Conservation (phyloP, 2,329 filamentous ascomycete species). For the Stagonosporopsis tanaceti region DNA sequence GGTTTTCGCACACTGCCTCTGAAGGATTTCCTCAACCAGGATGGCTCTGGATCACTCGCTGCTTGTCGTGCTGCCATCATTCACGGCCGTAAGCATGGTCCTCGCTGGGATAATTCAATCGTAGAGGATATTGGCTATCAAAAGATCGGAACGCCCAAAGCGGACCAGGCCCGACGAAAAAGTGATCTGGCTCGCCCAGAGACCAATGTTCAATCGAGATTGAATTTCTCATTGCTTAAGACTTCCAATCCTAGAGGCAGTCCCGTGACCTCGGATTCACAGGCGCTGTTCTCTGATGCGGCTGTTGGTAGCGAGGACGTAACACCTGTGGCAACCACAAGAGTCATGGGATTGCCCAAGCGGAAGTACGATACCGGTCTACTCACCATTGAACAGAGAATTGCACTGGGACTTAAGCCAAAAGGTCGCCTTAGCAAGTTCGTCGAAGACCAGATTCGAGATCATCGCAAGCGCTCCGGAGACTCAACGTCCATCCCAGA, state of each 20-base stretch:
- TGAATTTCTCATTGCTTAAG: background rate
- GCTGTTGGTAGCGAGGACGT: slow-evolving; percentile 4
- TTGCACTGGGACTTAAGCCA: slow-evolving; percentile 33
- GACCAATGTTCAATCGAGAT: slow-evolving; percentile 3
- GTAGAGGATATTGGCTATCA: slow-evolving; percentile 34
- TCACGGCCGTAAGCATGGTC: slow-evolving; percentile 25
- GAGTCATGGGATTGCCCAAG: slow-evolving; percentile 13
- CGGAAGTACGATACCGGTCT: slow-evolving; percentile 19
- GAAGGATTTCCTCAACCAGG: slow-evolving; percentile 29
- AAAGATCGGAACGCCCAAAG: slow-evolving; percentile 19
- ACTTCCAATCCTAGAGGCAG: background rate
- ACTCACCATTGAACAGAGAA: slow-evolving; percentile 36
- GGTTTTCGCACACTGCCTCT: slow-evolving; percentile 35
- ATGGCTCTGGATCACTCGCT: slow-evolving; percentile 38
- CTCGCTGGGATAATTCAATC: slow-evolving; percentile 39
- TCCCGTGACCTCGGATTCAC: background rate
- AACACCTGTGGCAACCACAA: background rate
- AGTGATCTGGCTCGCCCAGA: slow-evolving; percentile 5
- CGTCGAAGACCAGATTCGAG: slow-evolving; percentile 37
- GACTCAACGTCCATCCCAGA: slow-evolving; percentile 26
- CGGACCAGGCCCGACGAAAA: slow-evolving; percentile 1
- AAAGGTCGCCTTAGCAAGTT: slow-evolving; percentile 36
- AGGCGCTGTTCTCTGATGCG: background rate
- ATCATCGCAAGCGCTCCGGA: slow-evolving; percentile 34
- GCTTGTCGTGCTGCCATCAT: slow-evolving; percentile 35